Base-by-base conservation (phyloP, 208 protist genomes). In the Endotrypanum monterogeii region DNA sequence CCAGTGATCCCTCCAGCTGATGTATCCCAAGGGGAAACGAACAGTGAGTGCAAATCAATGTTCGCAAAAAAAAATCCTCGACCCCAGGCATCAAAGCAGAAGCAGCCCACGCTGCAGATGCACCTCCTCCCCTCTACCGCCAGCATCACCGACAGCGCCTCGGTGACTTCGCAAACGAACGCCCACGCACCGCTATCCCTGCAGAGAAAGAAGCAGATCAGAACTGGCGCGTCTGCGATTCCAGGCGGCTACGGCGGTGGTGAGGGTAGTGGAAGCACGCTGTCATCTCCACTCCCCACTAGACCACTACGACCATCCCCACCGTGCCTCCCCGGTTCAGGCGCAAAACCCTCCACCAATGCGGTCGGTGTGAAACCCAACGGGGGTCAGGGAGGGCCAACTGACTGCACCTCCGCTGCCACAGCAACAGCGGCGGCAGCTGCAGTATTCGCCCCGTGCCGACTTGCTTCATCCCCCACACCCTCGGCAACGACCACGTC, bases 261-360 rank as follows among this genome's bases (percentile, higher is more conserved):
- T n/a, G n/a, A n/a, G n/a, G n/a, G n/a, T n/a, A n/a, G n/a, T n/a
- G n/a, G n/a, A n/a, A 48, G 55, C 1, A 68, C 73, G 18, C 66
- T 66, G 73, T 68, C 66, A 18, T 78, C 73, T 18, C 50, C 56
- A 6, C 50, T 68, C 9, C 57, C 11, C 51, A 30, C 62, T 28
- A 32, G 67, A 30, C 56, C 67, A 35, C 20, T 58, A 46, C 66
- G 8, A 28, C 44, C 37, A 37, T 44, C 46, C 28, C 46, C 57
- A 50, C 37, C 44, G 20, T n/a, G 52, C 41, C 46, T 51, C 60
- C 61, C n/a, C 46, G 37, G 60, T 8, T 65, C 60, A 14, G 35
- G 23, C 23, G 2, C 37, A 11, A 65, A 14, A 14, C 37, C 2
- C 9, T 65, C 37, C 37, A 65, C 37, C 7, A 65, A 25, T 9